Base-by-base conservation (phyloP, 2,329 filamentous ascomycete genomes). In the Penicillium glabrum region DNA sequence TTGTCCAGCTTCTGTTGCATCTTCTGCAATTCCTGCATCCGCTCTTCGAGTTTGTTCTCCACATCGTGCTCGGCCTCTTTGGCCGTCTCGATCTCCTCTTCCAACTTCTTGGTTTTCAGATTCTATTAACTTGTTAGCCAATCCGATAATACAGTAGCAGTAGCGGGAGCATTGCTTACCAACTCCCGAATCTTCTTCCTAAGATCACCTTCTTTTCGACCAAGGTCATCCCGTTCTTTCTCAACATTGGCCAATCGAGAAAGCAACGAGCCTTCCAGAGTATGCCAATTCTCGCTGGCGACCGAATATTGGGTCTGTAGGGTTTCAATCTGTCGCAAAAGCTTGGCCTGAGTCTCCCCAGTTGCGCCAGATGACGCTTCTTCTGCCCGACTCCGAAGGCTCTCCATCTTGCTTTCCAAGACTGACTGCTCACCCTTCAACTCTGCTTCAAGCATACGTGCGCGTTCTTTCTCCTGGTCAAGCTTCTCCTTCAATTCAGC, bases 211-310 rank as follows among this genome's bases (percentile, higher is more conserved):
- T 99, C 95, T 57, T 91, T 87, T 64, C 87, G 87, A 49, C 86
- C 82, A 9, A 90, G 85, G 68, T 99, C 95, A 69, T 98, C 93
- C 54, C 91, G 86, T 73, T 99, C 96, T 70, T 89, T 95, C 72
- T 99, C 95, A 10, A 98, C 80, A 49, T 80, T 88, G 4, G 87
- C 83, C 11, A 95, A 83, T 56, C 93, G 86, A 23, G 90, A 86
- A 50, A 93, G 83, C 31, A 99, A 77, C 2, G 90, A 96, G 10
- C 89, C 86, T 74, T 99, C 93, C 60, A 99, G 96, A 0, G 92
- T 91, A 70, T 97, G 93, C 95, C 96, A 99, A 67, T 99, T 99
- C 69, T 96, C 91, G 64, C 91, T 95, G 1, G 95, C 95, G 53
- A 96, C 87, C 1, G 92, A 87, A 75, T 99, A 96, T 72, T 99